Evolutionary conservation across 331 rosid species (phyloP), one percentile per base, ranked within the genome.

Genomic region (Saraca asoca): DNA sequence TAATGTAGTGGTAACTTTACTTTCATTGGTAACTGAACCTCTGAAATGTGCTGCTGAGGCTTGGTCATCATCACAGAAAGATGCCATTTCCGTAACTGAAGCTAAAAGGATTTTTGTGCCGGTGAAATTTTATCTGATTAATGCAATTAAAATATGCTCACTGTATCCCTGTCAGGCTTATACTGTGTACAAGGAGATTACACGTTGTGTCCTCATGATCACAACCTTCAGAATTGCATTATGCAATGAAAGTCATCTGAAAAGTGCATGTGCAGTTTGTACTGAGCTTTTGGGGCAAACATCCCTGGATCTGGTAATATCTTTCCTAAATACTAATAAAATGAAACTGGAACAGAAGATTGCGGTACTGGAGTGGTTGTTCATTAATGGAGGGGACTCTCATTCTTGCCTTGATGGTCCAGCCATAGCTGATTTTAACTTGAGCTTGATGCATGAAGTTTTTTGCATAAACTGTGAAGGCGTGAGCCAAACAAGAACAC

Each of bases 21-120:
- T 93, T 77, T 79, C 81, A 69, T 65, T 89, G 79, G 83, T 81
- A 45, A 84, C 58, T 37, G 90, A 85, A 66, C 84, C 88, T 75
- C 80, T 93, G 77, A 87, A 80, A 73, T 63, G 81, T 76, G 91
- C 87, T 29, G 82, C 91, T 48, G 84, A 81, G 72, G 68, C 82
- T 62, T 92, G 98, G 96, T 74, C 85, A 34, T 84, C 84, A 12
- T 68, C 81, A n/a, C 60, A 69, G 54, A 70, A 78, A 33, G 91
- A 82, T 59, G 12, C 73, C 54, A 68, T 92, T 77, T 85, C 94
- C 64, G 83, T 77, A 19, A 72, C 74, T 24, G 96, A 85, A 69
- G 94, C 96, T 55, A 89, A 87, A 74, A 84, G 87, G 68, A 77
- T 74, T 58, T 75, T 92, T 73, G 83, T 89, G 75, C 95, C 96